Evolutionary conservation across 2,329 filamentous ascomycete genomes (phyloP).

Genomic region (Fusarium circinatum): DNA sequence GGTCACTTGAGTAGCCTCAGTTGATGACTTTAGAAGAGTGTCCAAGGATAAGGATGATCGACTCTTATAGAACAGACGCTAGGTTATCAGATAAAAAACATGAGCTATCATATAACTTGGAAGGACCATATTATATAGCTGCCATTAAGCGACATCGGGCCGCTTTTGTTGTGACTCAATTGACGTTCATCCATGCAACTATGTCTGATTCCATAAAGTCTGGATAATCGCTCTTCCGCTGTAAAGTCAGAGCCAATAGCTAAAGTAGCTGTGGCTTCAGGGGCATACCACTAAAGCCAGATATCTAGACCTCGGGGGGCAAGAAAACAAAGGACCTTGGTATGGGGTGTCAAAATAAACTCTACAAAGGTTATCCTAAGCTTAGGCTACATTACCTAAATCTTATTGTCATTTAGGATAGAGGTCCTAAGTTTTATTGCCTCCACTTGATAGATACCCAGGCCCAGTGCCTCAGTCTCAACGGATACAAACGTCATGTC

Average conservation of each 20-base stretch:
- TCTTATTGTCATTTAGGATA: too few species aligned
- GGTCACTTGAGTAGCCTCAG: background rate
- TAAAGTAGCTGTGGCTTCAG: background rate
- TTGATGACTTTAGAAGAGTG: background rate
- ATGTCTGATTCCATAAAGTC: conserved; percentile 2
- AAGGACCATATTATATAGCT: background rate
- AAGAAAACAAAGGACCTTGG: too few species aligned
- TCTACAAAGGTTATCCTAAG: too few species aligned
- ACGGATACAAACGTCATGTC: conserved; percentile 16
- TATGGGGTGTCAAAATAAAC: too few species aligned
- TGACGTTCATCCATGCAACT: background rate
- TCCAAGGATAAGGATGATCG: background rate
- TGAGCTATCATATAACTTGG: background rate
- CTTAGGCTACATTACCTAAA: too few species aligned
- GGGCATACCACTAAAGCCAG: background rate
- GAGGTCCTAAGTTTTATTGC: too few species aligned
- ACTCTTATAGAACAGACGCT: background rate
- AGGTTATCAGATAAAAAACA: background rate
- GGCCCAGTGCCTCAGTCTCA: background rate
- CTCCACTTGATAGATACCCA: background rate
- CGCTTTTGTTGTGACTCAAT: conserved; percentile 28
- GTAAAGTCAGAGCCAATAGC: background rate
- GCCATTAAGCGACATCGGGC: conserved; percentile 20
- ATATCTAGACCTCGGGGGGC: too few species aligned
- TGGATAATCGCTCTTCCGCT: conserved; percentile 37